Percentiles rank a stretch among this genome's conserved stretches.
Evolutionary conservation across 805 yeast genomes (phyloP).

Genomic region (Yarrowia sp.): DNA sequence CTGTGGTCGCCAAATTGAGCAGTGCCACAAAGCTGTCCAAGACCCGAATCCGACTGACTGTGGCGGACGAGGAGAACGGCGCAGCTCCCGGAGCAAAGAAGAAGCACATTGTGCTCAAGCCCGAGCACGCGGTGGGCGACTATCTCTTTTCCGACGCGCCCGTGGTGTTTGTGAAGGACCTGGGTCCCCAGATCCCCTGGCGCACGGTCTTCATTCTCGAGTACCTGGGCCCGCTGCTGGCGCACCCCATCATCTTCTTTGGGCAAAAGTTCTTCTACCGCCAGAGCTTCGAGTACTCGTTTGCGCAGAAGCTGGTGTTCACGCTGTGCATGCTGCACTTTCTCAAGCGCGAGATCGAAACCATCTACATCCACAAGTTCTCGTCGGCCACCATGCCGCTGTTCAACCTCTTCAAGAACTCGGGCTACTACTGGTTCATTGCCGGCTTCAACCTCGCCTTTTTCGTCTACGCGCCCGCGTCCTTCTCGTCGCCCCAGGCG

Average conservation of each 20-base stretch:
- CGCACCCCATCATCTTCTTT: constrained; percentile 69
- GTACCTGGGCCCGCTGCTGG: constrained; percentile 82
- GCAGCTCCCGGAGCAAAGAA: constrained; percentile 39
- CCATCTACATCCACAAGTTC: constrained; percentile 78
- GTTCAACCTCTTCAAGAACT: constrained; percentile 81
- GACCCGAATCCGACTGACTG: constrained; percentile 58
- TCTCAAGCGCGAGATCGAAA: constrained; percentile 84
- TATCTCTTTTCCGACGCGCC: constrained; percentile 44
- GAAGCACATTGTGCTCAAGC: constrained; percentile 45
- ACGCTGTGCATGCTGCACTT: constrained; percentile 69
- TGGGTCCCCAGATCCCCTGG: constrained; percentile 94
- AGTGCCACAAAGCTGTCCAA: constrained; percentile 46
- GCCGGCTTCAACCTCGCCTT: constrained; percentile 63
- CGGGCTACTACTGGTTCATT: constrained; percentile 88
- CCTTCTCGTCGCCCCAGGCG: constrained; percentile 34
- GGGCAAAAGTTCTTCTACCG: constrained; percentile 43
- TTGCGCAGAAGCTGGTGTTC: constrained; percentile 55
- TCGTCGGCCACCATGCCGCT: constrained; percentile 92
- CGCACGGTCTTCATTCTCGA: constrained; percentile 84
- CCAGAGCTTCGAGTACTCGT: constrained; percentile 42
- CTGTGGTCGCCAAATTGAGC: constrained; percentile 47
- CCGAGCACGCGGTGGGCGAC: constrained; percentile 46
- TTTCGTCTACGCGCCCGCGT: constrained; percentile 48
- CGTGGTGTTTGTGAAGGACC: constrained; percentile 69
- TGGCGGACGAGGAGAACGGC: constrained; percentile 36